Evolutionary conservation across 2,329 filamentous ascomycete species (phyloP), one percentile per base, ranked within the genome.

Genomic region (Aspergillus fructus): DNA sequence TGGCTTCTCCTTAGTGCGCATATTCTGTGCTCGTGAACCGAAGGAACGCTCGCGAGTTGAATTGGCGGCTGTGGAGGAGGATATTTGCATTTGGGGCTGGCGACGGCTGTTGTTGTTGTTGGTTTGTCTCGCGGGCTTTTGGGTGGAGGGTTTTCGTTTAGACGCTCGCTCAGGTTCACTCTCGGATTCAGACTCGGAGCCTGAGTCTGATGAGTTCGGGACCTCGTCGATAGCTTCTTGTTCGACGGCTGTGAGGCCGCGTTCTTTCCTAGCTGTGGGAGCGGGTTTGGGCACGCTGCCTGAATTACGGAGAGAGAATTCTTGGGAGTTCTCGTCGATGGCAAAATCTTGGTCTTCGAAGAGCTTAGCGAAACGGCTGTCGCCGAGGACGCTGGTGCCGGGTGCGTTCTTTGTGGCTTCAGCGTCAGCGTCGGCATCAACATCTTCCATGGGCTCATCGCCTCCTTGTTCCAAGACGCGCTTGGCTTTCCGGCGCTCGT

Each of bases 331-430:
- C 77, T 99, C 94, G 73, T 99, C 93, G 58, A 99, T 90, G 66
- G 85, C 85, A 74, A 96, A 97, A 56, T 96, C 93, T 67, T 93
- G 89, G 72, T 97, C 91, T 70, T 97, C 88, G 78, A 97, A 99
- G 60, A 99, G 78, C 65, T 87, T 86, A 64, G 84, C 84, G 83
- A 99, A 97, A 79, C 94, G 93, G 50, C 87, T 83, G 73, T 99
- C 94, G 58, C 85, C 85, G 53, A 99, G 85, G 37, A 96, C 77
- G 58, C 86, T 88, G 61, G 83, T 85, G 62, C 81, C 79, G 46
- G 71, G 70, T 53, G 59, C 66, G 57, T 63, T 64, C 15, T 60
- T 19, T 43, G 56, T 19, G 21, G 53, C 51, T 61, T 53, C 64
- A 15, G 65, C 56, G n/a, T 43, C 59, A 19, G 53, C 56, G 19